A percentile compares a stretch with the other conserved stretches of the same genome.
Evolutionary conservation across 169 alveolate genomes (phyloP).

Genomic region (Cryptosporidium viatorum): DNA sequence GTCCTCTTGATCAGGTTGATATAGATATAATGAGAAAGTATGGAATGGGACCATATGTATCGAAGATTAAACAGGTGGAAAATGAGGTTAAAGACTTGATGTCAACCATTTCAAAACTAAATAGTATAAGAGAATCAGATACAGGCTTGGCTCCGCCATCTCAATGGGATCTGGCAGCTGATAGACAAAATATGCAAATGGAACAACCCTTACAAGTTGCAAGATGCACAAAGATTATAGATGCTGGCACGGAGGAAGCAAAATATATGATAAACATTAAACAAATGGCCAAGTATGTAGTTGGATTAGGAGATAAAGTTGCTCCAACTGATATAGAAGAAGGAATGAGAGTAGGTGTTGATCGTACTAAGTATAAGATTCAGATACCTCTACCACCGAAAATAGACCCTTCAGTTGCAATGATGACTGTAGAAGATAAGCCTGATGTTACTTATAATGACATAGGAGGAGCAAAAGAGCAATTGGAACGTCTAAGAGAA

Average conservation of each 20-base stretch:
- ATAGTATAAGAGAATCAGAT: slow-evolving; percentile 96
- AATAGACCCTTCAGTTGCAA: slow-evolving; percentile 99
- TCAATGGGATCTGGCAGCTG: slow-evolving; percentile 98
- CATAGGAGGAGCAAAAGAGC: slow-evolving; percentile 99
- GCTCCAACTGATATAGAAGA: slow-evolving; percentile 99
- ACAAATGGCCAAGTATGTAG: slow-evolving; percentile 98
- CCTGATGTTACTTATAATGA: slow-evolving; percentile 99
- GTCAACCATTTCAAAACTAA: slow-evolving; percentile 77
- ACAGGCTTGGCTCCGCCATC: slow-evolving; percentile 98
- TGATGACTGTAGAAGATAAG: slow-evolving; percentile 99
- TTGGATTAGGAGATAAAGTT: slow-evolving; percentile 97
- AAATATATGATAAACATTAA: slow-evolving; percentile 94
- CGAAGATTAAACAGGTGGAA: slow-evolving; percentile 81
- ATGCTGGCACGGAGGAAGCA: slow-evolving; percentile 97
- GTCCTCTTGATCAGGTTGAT: slow-evolving; percentile 85
- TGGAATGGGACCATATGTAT: slow-evolving; percentile 91
- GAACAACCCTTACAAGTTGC: slow-evolving; percentile 98
- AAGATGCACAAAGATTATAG: slow-evolving; percentile 96
- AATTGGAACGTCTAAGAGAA: slow-evolving; percentile 95
- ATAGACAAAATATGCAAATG: slow-evolving; percentile 94
- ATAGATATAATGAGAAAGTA: slow-evolving; percentile 86
- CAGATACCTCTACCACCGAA: slow-evolving; percentile 98
- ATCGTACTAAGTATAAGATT: slow-evolving; percentile 94
- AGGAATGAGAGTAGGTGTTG: slow-evolving; percentile 99
- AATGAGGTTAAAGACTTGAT: slow-evolving; percentile 83